Conservation (phyloP, 176 grass and related monocot genomes). For the Eragrostis nindensis region DNA sequence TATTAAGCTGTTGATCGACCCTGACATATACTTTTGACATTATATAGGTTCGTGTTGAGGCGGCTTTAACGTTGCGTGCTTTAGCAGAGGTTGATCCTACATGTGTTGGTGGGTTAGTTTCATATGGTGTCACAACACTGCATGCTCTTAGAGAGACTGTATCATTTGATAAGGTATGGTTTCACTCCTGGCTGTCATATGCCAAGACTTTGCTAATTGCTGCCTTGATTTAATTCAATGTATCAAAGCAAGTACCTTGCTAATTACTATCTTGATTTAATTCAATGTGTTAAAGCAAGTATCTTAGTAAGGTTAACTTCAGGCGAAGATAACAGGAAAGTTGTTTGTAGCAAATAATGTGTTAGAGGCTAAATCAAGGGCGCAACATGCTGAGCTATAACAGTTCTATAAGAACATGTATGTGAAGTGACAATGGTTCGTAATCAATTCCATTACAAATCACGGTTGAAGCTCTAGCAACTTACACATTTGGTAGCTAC, state of each 20-base stretch:
- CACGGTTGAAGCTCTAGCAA: conserved; percentile 19
- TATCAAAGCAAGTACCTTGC: background rate
- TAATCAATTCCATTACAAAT: background rate
- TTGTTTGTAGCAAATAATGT: background rate
- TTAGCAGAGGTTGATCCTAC: conserved; percentile 98
- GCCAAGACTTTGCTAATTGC: conserved; percentile 10
- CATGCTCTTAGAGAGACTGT: conserved; percentile 85
- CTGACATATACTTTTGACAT: conserved; percentile 42
- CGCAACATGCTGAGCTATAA: background rate
- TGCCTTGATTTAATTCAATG: conserved; percentile 9
- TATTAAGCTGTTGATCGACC: conserved; percentile 28
- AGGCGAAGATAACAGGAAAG: background rate
- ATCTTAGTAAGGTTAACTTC: background rate
- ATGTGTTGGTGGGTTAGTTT: conserved; percentile 98
- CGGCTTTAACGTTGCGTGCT: conserved; percentile 91
- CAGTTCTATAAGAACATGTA: background rate
- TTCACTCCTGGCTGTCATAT: conserved; percentile 15
- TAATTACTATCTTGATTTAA: conserved; percentile 17
- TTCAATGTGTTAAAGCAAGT: background rate
- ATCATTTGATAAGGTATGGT: conserved; percentile 91
- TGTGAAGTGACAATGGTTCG: conserved; percentile 15
- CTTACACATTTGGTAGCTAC: conserved; percentile 6
- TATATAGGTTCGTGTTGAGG: conserved; percentile 88
- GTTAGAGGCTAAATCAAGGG: background rate
- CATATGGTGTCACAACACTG: conserved; percentile 90